Evolutionary conservation across 805 yeast species (phyloP).

Genomic region (Hagleromyces aurorensis): DNA sequence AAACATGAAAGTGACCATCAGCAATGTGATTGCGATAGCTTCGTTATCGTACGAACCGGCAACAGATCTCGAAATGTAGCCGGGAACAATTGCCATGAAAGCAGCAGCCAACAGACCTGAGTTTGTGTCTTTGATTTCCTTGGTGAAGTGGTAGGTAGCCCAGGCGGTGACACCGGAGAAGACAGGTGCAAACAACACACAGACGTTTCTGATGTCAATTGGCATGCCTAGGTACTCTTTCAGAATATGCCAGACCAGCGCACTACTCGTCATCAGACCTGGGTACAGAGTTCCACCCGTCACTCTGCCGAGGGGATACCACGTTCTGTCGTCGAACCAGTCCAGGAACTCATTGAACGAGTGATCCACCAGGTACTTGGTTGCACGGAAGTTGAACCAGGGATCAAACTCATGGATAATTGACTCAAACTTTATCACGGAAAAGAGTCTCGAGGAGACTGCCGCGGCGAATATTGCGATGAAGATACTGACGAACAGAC

Average conservation of each 20-base stretch:
- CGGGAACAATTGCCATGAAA: conserved; percentile 97
- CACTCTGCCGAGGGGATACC: conserved; percentile 99
- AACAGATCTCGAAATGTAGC: conserved; percentile 95
- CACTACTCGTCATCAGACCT: conserved; percentile 97
- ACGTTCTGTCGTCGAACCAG: conserved; percentile 98
- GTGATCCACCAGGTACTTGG: conserved; percentile 79
- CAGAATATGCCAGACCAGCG: conserved; percentile 72
- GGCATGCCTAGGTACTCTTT: conserved; percentile 62
- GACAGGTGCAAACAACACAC: conserved; percentile 95
- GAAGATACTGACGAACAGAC: conserved; percentile 57
- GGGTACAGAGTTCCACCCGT: conserved; percentile 99
- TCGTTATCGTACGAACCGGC: conserved; percentile 99
- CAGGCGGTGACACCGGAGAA: conserved; percentile 89
- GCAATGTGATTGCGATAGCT: conserved; percentile 92
- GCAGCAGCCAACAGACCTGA: conserved; percentile 91
- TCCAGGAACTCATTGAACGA: conserved; percentile 87
- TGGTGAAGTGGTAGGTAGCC: conserved; percentile 79
- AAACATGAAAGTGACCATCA: conserved; percentile 90
- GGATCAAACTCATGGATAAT: conserved; percentile 98
- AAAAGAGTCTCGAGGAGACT: conserved; percentile 81
- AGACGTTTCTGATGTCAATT: conserved; percentile 87
- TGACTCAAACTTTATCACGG: conserved; percentile 93
- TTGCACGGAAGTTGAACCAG: conserved; percentile 94
- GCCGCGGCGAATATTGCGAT: conserved; percentile 84
- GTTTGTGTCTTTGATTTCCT: conserved; percentile 80